These are phyloP conservation scores for Urostyla sp. DNA, from an alignment of 73 alveolate species.

Conservation along the genomic window DNA sequence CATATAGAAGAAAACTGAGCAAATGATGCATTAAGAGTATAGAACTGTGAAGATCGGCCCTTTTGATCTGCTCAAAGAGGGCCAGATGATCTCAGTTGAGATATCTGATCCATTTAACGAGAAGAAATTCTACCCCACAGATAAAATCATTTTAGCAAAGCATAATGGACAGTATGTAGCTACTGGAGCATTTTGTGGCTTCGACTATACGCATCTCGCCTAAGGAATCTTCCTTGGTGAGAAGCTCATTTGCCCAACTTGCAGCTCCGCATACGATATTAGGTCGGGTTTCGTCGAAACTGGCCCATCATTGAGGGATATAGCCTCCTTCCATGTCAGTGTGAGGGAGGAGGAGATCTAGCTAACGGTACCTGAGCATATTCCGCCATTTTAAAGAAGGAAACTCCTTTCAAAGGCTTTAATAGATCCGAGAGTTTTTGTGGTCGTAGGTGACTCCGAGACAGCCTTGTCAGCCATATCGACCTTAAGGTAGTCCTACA, in stretches of 20 bases:
- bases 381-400: constrained; percentile 61
- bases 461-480: constrained; percentile 59
- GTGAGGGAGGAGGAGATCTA: constrained; percentile 26
- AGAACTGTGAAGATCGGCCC: constrained; percentile 52
- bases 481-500: constrained; percentile 34
- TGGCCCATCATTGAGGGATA: constrained; percentile 69
- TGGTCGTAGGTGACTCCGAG: constrained; percentile 63
- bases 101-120: constrained; percentile 62
- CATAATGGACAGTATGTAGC: constrained; percentile 33
- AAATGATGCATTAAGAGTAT: constrained; percentile 33
- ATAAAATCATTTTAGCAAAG: constrained; percentile 47
- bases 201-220: constrained; percentile 53
- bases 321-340: constrained; percentile 28
- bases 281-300: constrained; percentile 54
- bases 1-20: background rate
- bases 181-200: constrained; percentile 67
- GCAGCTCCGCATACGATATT: constrained; percentile 54
- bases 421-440: constrained; percentile 66
- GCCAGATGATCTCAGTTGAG: constrained; percentile 55
- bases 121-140: constrained; percentile 46
- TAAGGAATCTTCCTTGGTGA: constrained; percentile 61
- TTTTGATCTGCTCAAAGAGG: constrained; percentile 52
- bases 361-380: constrained; percentile 47
- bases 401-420: constrained; percentile 3
- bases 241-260: constrained; percentile 71